A percentile compares a stretch with the other conserved stretches of the same genome.
phyloP scores from a whole-genome alignment of 1,284 basidiomycete genomes.

The Bjerkandera adusta region DNA sequence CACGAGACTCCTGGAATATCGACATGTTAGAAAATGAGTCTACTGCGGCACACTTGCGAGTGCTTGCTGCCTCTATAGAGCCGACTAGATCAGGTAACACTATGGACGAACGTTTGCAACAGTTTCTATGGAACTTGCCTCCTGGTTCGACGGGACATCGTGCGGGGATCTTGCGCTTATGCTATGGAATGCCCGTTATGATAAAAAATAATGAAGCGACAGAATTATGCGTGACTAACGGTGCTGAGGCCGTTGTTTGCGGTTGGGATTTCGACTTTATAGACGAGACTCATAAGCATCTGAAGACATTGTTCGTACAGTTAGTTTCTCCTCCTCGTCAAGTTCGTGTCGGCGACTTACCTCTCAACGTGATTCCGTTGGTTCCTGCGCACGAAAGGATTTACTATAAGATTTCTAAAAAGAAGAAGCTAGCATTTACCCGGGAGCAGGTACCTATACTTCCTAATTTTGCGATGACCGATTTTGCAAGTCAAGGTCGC shows the following conservation, averaged over 20 bases:
- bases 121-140: slow-evolving; percentile 27
- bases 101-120: slow-evolving; percentile 4
- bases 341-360: not conserved
- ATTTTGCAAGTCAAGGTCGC: not conserved
- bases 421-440: not conserved
- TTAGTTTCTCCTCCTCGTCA: not conserved
- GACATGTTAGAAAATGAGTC: slow-evolving; percentile 21
- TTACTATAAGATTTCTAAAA: not conserved
- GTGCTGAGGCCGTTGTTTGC: slow-evolving; percentile 34
- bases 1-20: too few species aligned
- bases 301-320: not conserved
- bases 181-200: too few species aligned
- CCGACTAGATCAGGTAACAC: not conserved
- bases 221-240: slow-evolving; percentile 38
- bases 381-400: not conserved
- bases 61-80: not conserved
- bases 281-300: too few species aligned
- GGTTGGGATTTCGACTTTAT: slow-evolving; percentile 31
- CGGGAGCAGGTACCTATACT: not conserved
- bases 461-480: not conserved
- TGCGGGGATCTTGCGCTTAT: not conserved
- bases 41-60: slow-evolving; percentile 21
- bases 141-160: slow-evolving; percentile 15
- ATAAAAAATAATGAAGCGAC: slow-evolving; percentile 30
- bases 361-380: not conserved